phyloP scores from a whole-genome alignment of 2,329 filamentous ascomycete species.

The Bipolaris bicolor region DNA sequence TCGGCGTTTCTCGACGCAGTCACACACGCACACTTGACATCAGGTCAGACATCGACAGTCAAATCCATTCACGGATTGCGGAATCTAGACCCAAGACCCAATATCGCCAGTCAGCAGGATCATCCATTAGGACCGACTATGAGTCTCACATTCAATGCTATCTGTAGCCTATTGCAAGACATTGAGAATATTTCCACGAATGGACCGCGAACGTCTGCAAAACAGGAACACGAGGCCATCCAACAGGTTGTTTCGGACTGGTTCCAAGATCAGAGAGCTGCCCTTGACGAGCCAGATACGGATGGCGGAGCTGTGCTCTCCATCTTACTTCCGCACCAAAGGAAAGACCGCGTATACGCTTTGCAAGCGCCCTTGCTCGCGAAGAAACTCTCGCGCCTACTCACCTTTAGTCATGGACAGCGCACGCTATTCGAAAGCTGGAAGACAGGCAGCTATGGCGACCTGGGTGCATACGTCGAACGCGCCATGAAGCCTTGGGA shows the following conservation, averaged over 20 bases:
- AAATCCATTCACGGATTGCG: too few relatives aligned
- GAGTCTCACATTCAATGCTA: constrained; percentile 70
- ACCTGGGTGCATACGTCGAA: constrained; percentile 76
- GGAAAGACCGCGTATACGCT: constrained; percentile 78
- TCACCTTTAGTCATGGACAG: constrained; percentile 69
- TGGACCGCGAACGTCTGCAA: constrained; percentile 49
- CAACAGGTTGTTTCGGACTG: constrained; percentile 63
- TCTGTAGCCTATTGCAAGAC: constrained; percentile 76
- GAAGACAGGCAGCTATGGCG: constrained; percentile 63
- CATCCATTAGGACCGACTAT: constrained; percentile 48
- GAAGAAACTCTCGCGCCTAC: constrained; percentile 69
- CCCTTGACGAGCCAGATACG: constrained; percentile 63
- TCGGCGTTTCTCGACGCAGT: background rate
- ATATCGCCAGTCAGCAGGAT: too few relatives aligned
- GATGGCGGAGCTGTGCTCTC: constrained; percentile 72
- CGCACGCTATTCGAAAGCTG: constrained; percentile 68
- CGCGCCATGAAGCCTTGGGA: constrained; percentile 66
- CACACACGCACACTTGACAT: background rate
- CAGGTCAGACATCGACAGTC: background rate
- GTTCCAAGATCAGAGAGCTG: constrained; percentile 69
- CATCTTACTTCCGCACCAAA: constrained; percentile 74
- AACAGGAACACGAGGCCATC: constrained; percentile 32
- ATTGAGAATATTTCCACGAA: constrained; percentile 61
- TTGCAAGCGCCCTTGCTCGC: constrained; percentile 68
- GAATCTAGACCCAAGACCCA: too few relatives aligned